Base-by-base conservation (phyloP, 805 yeast species). In the Blastobotrys peoriensis region DNA sequence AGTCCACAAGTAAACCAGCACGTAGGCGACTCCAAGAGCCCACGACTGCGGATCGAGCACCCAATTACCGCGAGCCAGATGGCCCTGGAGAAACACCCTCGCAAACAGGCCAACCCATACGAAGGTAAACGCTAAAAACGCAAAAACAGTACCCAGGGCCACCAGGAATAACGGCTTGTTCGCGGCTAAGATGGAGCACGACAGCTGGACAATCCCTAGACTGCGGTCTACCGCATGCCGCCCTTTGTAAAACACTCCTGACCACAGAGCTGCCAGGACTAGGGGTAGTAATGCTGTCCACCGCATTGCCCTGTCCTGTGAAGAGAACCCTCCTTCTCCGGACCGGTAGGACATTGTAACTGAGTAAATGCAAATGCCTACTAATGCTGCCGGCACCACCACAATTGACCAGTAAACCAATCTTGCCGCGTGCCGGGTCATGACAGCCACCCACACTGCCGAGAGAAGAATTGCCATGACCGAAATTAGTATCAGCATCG, bases 1-100 rank as follows among this genome's bases (percentile, higher is more conserved):
- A 1, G 71, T 63, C 73, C 73, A 69, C 34, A 69, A 47, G 47
- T 64, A 68, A 62, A 65, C 56, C 23, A 68, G 33, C 4, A 57
- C 47, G 46, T 59, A 63, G 41, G 54, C 54, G 4, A 56, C 57
- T 10, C 63, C 68, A 2, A 63, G 52, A 3, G 44, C 28, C 63
- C 65, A 62, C 10, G 63, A 54, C 40, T 39, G 59, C 43, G 57
- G 56, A 46, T 59, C 65, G 41, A 53, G 45, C 37, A 28, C 54
- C 60, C 46, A 58, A 25, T 35, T 59, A 47, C 49, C 50, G 22
- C 38, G 44, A 36, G 40, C 30, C 6, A 45, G 6, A 43, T 50
- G 48, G 53, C 67, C 51, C 50, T 57, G 44, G 46, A 58, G 41
- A 55, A 65, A 48, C 48, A 65, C 43, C 36, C 66, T 39, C 44